Evolutionary conservation across 352 stramenopile species (phyloP).

Genomic region (Phytopythium ostracodes): DNA sequence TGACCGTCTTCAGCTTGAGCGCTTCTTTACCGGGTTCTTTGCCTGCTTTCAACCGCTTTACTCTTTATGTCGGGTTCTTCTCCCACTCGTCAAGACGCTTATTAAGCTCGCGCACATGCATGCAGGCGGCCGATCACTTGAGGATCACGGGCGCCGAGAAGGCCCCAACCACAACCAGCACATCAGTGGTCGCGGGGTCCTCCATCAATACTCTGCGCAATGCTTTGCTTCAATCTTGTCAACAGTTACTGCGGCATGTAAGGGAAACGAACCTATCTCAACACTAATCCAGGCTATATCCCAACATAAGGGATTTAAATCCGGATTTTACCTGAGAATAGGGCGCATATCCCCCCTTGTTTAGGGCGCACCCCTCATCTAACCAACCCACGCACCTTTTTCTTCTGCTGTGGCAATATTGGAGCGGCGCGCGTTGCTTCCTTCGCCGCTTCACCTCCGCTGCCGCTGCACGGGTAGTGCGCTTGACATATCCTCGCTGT

Average conservation of each 20-base stretch:
- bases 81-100: too few species aligned
- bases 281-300: neutral
- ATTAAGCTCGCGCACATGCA: too few species aligned
- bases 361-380: neutral
- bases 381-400: neutral
- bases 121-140: neutral
- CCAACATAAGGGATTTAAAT: neutral
- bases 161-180: too few species aligned
- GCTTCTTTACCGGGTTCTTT: too few species aligned
- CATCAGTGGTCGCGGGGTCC: too few species aligned
- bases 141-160: too few species aligned
- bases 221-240: neutral
- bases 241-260: too few species aligned
- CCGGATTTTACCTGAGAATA: neutral
- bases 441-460: neutral
- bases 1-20: too few species aligned
- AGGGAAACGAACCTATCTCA: neutral
- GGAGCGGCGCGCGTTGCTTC: neutral
- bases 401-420: neutral
- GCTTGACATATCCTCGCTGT: neutral
- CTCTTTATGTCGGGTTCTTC: too few species aligned
- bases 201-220: too few species aligned
- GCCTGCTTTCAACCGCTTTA: too few species aligned
- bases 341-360: neutral
- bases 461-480: neutral